Percentiles rank a stretch among this genome's conserved stretches.
Conservation (phyloP, 305 asterid species). For the Stenogyne calaminthoides region DNA sequence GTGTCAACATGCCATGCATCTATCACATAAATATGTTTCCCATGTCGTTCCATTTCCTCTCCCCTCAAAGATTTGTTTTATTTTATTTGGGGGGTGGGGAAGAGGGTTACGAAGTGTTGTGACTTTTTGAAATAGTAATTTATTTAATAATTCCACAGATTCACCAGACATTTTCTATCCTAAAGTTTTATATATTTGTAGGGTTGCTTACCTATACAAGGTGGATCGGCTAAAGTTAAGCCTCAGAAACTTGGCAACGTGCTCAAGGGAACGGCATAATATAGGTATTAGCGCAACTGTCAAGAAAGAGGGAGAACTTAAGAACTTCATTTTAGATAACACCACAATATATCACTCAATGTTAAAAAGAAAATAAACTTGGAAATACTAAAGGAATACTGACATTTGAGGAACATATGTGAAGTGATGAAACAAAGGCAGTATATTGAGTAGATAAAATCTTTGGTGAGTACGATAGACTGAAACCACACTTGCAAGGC, state of each 20-base stretch:
- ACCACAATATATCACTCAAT: slow-evolving; percentile 3
- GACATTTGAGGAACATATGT: slow-evolving; percentile 82
- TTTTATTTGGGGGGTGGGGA: background rate
- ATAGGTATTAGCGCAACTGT: slow-evolving; percentile 95
- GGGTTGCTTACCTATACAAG: slow-evolving; percentile 67
- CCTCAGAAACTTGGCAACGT: slow-evolving; percentile 82
- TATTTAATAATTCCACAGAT: background rate
- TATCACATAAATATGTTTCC: background rate
- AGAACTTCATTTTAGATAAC: slow-evolving; percentile 13
- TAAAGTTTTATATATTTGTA: slow-evolving; percentile 2
- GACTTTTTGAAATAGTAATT: background rate
- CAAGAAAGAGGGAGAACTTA: slow-evolving; percentile 21
- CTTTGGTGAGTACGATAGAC: slow-evolving; percentile 73
- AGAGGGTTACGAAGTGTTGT: background rate
- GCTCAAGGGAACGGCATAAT: slow-evolving; percentile 79
- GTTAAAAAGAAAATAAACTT: slow-evolving; percentile 17
- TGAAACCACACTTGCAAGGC: slow-evolving; percentile 93
- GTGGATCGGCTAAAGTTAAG: slow-evolving; percentile 87
- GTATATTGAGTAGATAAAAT: slow-evolving; percentile 79
- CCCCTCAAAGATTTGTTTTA: background rate
- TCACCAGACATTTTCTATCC: background rate
- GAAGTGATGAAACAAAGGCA: slow-evolving; percentile 79
- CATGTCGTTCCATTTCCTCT: slow-evolving; percentile 4
- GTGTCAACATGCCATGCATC: background rate
- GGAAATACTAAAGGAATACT: slow-evolving; percentile 29